Base-by-base conservation (phyloP, 2,329 filamentous ascomycete genomes). In the Apiospora koreana region DNA sequence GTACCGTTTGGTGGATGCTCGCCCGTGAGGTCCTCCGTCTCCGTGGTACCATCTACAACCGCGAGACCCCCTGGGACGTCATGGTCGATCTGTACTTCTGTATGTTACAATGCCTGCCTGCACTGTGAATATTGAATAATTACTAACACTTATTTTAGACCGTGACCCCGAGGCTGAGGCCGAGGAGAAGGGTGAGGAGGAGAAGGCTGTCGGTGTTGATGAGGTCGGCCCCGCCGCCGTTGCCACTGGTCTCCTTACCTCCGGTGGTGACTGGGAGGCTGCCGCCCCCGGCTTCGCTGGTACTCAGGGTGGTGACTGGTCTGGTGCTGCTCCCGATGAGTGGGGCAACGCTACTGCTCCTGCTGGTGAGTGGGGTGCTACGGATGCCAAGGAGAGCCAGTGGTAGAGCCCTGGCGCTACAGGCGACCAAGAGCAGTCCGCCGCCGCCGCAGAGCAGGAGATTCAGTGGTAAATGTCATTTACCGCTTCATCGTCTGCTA, bases 11-110 rank as follows among this genome's bases (percentile, higher is more conserved):
- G 96, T 99, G 96, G 96, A 92, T 99, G 92, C 91, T 99, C 79
- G 95, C 96, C 84, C 96, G 96, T 90, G 96, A 99, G 91, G 95
- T 99, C 84, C 95, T 99, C 85, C 94, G 97, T 83, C 94, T 99
- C 82, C 94, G 96, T 80, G 96, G 97, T 80, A 98, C 95, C 82
- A 94, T 99, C 83, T 93, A 94, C 83, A 94, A 90, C 89, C 94
- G 96, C 84, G 96, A 99, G 87, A 92, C 93, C 74, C 93, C 97
- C 84, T 99, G 96, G 96, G 96, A 99, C 83, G 93, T 97, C 86
- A 98, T 99, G 92, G 94, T 97, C 81, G 96, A 99, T 92, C 88
- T 99, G 81, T 99, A 99, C 94, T 99, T 99, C 92, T 98, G 88
- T 90, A 89, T 77, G 88, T 87, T 14, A n/a, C n/a, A 12, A 25